Evolutionary conservation across 805 yeast species (phyloP).

Genomic region (Teunomyces stri): DNA sequence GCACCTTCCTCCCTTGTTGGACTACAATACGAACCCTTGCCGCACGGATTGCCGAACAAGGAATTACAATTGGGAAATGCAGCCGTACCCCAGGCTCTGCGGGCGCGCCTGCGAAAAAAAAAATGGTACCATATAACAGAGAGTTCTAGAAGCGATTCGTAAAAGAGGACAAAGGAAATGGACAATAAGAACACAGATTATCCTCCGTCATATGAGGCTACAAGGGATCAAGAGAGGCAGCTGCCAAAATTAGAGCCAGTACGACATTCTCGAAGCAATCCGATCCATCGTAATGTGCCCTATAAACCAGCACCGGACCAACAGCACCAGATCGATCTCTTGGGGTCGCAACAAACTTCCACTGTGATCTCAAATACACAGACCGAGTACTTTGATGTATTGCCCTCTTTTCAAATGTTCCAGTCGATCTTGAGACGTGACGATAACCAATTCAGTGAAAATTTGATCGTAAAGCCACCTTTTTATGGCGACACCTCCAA

Average conservation of each 20-base stretch:
- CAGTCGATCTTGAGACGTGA: slow-evolving; percentile 48
- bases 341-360: slow-evolving; percentile 14
- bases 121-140: neutral
- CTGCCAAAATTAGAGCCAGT: neutral
- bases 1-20: neutral
- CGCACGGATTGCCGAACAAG: neutral
- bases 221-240: neutral
- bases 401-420: slow-evolving; percentile 71
- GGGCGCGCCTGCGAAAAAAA: neutral
- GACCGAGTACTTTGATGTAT: slow-evolving; percentile 49
- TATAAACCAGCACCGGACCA: slow-evolving; percentile 34
- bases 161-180: neutral
- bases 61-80: neutral
- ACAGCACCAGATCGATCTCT: slow-evolving; percentile 32
- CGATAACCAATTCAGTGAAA: slow-evolving; percentile 38
- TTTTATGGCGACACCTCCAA: slow-evolving; percentile 32
- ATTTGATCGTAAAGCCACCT: slow-evolving; percentile 33
- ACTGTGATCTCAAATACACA: slow-evolving; percentile 27
- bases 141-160: too few relatives aligned
- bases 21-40: neutral
- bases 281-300: slow-evolving; percentile 9
- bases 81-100: slow-evolving; percentile 4
- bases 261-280: neutral
- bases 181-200: neutral
- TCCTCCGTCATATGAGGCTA: slow-evolving; percentile 8